A percentile compares a stretch with the other conserved stretches of the same genome.
phyloP scores from a whole-genome alignment of 805 yeast genomes.

The Komagataella phaffii region DNA sequence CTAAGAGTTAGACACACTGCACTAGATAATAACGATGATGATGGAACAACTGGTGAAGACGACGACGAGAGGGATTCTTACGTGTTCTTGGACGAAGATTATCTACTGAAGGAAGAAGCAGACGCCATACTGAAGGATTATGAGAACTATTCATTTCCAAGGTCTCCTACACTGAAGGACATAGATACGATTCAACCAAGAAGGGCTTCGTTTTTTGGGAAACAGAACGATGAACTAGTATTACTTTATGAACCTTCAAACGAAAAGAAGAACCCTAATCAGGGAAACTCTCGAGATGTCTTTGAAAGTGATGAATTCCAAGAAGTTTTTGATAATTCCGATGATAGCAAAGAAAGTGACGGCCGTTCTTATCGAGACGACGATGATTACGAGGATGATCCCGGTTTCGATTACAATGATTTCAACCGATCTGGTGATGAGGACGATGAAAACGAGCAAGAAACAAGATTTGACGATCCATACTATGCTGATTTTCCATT shows the following conservation, averaged over 20 bases:
- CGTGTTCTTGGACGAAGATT: slow-evolving; percentile 13
- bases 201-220: background rate
- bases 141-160: slow-evolving; percentile 11
- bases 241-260: slow-evolving; percentile 11
- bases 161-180: slow-evolving; percentile 10
- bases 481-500: slow-evolving; percentile 4
- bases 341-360: slow-evolving; percentile 1
- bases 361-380: slow-evolving; percentile 6
- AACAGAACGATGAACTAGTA: slow-evolving; percentile 5
- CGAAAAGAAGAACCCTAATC: slow-evolving; percentile 3
- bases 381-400: background rate
- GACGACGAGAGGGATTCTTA: slow-evolving; percentile 6
- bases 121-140: slow-evolving; percentile 27
- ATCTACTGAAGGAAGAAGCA: slow-evolving; percentile 25
- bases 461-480: slow-evolving; percentile 13
- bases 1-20: slow-evolving; percentile 8
- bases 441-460: slow-evolving; percentile 18
- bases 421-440: slow-evolving; percentile 7
- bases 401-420: slow-evolving; percentile 7
- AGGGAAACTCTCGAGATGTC: slow-evolving; percentile 10
- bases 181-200: background rate
- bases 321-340: background rate
- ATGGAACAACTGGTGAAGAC: slow-evolving; percentile 14
- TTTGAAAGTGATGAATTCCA: slow-evolving; percentile 9
- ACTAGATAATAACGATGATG: slow-evolving; percentile 21